Percentiles rank a stretch among this genome's conserved stretches.
These are phyloP conservation scores for Hypocreales sp. DNA, from an alignment of 2,329 filamentous ascomycete species.

Conservation along the genomic window DNA sequence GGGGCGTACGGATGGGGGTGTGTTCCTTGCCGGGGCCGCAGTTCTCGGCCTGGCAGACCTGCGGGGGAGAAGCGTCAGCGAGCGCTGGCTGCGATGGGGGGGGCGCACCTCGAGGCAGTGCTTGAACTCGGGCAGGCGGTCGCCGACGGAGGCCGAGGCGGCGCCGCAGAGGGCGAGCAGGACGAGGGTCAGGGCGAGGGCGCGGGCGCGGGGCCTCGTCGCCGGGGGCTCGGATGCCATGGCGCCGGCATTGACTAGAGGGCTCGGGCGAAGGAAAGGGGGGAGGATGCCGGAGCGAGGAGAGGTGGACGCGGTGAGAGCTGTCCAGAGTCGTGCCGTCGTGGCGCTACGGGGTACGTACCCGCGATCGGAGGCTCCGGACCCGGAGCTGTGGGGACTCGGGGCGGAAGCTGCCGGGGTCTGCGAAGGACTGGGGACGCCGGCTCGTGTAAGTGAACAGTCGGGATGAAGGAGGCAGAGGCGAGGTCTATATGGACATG, in stretches of 20 bases:
- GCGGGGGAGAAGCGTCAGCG: slow-evolving; percentile 5
- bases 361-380: too few relatives aligned
- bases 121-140: slow-evolving; percentile 73
- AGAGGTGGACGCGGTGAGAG: too few relatives aligned
- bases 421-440: too few relatives aligned
- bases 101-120: slow-evolving; percentile 61
- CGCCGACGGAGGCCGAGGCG: slow-evolving; percentile 62
- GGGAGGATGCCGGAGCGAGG: too few relatives aligned
- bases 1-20: slow-evolving; percentile 52
- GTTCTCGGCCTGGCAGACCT: slow-evolving; percentile 73
- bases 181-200: slow-evolving; percentile 18
- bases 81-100: not conserved
- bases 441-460: too few relatives aligned
- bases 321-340: too few relatives aligned
- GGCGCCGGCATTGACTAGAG: slow-evolving; percentile 14
- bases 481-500: too few relatives aligned
- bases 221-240: slow-evolving; percentile 15
- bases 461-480: too few relatives aligned
- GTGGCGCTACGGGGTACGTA: too few relatives aligned
- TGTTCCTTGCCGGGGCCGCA: slow-evolving; percentile 47
- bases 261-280: too few relatives aligned
- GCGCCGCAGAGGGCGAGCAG: slow-evolving; percentile 23
- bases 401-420: too few relatives aligned
- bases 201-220: slow-evolving; percentile 15
- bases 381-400: too few relatives aligned